Evolutionary conservation across 495 filamentous ascomycete species (phyloP), one percentile per base, ranked within the genome.

Genomic region (Aspergillus sclerotioniger): DNA sequence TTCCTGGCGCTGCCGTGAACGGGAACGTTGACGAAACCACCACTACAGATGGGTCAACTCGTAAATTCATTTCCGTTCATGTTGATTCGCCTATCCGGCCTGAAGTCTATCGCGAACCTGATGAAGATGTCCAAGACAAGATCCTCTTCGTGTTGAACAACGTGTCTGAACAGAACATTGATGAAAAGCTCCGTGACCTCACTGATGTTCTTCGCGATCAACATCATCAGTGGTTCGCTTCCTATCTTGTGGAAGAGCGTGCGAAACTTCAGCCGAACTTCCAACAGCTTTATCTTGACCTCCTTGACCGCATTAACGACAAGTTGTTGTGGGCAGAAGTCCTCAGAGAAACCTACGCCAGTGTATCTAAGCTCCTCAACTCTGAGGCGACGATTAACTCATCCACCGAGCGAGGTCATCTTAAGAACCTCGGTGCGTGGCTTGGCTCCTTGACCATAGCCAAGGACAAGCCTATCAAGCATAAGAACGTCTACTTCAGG

Each of bases 131-230:
- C 2, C 91, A 95, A 56, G 94, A 96, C 66, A 95, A 91, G 68
- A 91, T 98, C 55, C 83, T 95, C 58, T 99, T 99, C 67, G 89
- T 92, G 32, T 76, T 99, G 56, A 99, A 99, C 77, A 99, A 99
- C 63, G 83, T 98, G 17, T 97, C 94, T 0, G 85, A 90, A 48
- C 84, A 87, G 19, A 98, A 96, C 53, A 80, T 98, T 9, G 86
- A 89, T 32, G 79, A 85, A 31, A 97, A 96, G 68, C 84, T 90
- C 59, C 78, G 78, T 39, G 91, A 94, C 54, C 80, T 99, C 17
- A 86, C 81, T 35, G 87, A 93, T 33, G 83, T 88, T 28, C 66
- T 98, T 51, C 82, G 90, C 43, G 84, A 89, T 53, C 82, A 86
- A 56, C 87, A 96, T 67, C 88, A 93, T 64, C 90, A 94, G 67